Base-by-base conservation (phyloP, 306 rosid genomes). In the Crataegus laevigata region DNA sequence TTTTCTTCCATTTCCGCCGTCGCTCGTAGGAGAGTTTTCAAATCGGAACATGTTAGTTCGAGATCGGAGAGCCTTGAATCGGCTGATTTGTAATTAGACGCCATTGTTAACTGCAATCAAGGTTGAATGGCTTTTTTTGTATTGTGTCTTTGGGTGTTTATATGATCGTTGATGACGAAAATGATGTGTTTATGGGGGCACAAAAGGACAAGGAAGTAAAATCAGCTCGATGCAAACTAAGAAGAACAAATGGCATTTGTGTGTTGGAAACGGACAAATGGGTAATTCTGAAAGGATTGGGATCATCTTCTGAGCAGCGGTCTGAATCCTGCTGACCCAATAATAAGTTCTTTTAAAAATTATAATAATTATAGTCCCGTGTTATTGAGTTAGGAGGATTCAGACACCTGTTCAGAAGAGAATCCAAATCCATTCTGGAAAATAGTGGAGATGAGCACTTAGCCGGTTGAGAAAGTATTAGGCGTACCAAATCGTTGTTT, bases 161-260 rank as follows among this genome's bases (percentile, higher is more conserved):
- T 73, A 61, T 42, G 58, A 19, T 11, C 24, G 3, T 12, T 69
- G 43, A 57, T 57, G 76, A 75, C 72, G 58, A 42, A 24, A 61
- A 64, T 34, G 74, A 75, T 57, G 80, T 58, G n/a, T 45, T 59
- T 75, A 36, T n/a, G 42, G 64, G 62, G 73, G 63, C 71, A 75
- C 74, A 88, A 82, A 77, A 80, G 55, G 89, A 86, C 86, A 52
- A 18, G 30, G 75, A 54, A 74, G 59, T 45, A 28, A 30, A 29
- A 50, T 66, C 26, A 18, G 54, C 28, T 87, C 92, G 96, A 88
- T 87, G 77, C 13, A 73, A 84, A 82, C 93, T 50, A 50, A 17
- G 64, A 87, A 24, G 91, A 79, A 84, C 96, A 90, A 82, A 82
- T 90, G 97, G 92, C 96, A 66, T 43, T 25, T 21, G 4, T 19